phyloP scores from a whole-genome alignment of 176 grass and related monocot genomes.

The Saccharum spontaneum region DNA sequence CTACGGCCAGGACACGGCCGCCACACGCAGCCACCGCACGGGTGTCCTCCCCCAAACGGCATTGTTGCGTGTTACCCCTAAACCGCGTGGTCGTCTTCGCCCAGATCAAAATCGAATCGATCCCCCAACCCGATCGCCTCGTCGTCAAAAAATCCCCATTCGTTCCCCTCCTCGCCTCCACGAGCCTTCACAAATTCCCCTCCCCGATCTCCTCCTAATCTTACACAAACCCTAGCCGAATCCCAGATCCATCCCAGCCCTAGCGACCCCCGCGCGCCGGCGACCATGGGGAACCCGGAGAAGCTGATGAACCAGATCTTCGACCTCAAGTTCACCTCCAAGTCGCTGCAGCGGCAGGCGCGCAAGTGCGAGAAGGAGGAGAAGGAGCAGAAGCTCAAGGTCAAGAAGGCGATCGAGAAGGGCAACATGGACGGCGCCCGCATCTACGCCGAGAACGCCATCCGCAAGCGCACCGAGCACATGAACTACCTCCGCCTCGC shows the following conservation, averaged over 20 bases:
- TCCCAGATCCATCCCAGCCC: background rate
- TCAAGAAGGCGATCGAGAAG: constrained; percentile 99
- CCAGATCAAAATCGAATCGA: constrained; percentile 3
- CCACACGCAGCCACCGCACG: background rate
- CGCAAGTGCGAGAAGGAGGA: constrained; percentile 99
- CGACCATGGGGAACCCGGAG: constrained; percentile 84
- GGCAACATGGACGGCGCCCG: constrained; percentile 94
- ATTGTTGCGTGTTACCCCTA: constrained; percentile 15
- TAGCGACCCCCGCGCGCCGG: background rate
- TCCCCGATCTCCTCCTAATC: background rate
- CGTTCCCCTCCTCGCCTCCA: background rate
- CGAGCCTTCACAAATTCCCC: background rate
- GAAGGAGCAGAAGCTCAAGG: constrained; percentile 97
- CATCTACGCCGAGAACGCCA: constrained; percentile 98
- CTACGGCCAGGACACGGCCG: background rate
- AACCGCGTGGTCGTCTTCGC: constrained; percentile 37
- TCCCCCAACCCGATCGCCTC: background rate
- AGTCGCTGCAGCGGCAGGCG: constrained; percentile 87
- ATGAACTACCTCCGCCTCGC: constrained; percentile 95
- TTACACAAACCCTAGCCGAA: background rate
- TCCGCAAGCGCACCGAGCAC: constrained; percentile 94
- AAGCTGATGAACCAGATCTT: constrained; percentile 98
- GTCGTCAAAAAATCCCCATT: background rate
- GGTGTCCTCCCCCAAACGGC: background rate
- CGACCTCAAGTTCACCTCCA: constrained; percentile 95